Conservation (phyloP, 768 basidiomycete genomes). For the Lactarius tabidus region DNA sequence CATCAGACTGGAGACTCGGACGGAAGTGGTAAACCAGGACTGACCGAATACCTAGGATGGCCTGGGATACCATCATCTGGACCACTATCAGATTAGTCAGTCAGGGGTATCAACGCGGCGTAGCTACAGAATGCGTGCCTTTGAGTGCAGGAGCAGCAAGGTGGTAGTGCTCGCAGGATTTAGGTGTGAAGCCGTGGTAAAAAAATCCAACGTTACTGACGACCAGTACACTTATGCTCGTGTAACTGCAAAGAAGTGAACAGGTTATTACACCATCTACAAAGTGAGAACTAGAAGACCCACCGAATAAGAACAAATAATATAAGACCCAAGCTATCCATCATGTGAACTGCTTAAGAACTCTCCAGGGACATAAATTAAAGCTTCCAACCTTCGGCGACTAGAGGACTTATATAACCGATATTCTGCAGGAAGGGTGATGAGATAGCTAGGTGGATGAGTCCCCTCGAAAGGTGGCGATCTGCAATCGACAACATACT, state of each 20-base stretch:
- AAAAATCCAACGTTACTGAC: constrained; percentile 61
- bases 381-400: constrained; percentile 3
- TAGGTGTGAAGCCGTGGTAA: constrained; percentile 42
- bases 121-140: constrained; percentile 38
- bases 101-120: not conserved
- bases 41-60: constrained; percentile 59
- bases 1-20: not conserved
- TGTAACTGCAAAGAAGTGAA: constrained; percentile 32
- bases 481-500: constrained; percentile 8
- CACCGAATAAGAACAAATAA: constrained; percentile 23
- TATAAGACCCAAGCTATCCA: constrained; percentile 14
- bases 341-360: not conserved
- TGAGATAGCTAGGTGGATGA: constrained; percentile 15
- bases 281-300: not conserved
- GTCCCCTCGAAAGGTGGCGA: not conserved
- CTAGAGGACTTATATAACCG: constrained; percentile 16
- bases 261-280: not conserved
- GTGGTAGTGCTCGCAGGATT: constrained; percentile 47
- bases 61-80: constrained; percentile 61
- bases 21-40: constrained; percentile 5
- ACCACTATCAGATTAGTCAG: constrained; percentile 40
- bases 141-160: constrained; percentile 57
- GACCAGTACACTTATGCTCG: constrained; percentile 45
- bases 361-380: not conserved
- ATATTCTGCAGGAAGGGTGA: constrained; percentile 23